phyloP scores from a whole-genome alignment of 2,329 filamentous ascomycete genomes.

The Sporothrix phasma region DNA sequence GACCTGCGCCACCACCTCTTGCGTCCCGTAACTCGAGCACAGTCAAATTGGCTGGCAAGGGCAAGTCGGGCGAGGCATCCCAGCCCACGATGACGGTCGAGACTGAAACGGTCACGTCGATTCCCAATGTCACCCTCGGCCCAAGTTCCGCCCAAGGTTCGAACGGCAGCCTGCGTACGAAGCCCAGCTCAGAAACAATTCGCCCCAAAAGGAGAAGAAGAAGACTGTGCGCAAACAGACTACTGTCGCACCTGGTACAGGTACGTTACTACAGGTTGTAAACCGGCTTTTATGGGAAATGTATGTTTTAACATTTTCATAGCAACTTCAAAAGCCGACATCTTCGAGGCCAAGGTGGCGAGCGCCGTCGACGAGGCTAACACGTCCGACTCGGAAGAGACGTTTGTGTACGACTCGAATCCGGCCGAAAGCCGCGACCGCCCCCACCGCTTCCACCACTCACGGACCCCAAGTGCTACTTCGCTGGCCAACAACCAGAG shows the following conservation, averaged over 20 bases:
- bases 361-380: conserved; percentile 93
- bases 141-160: conserved; percentile 52
- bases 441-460: conserved; percentile 63
- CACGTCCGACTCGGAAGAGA: conserved; percentile 95
- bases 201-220: conserved; percentile 92
- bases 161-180: conserved; percentile 68
- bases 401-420: conserved; percentile 98
- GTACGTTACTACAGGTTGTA: conserved; percentile 40
- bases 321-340: conserved; percentile 92
- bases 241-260: conserved; percentile 58
- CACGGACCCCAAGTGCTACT: conserved; percentile 85
- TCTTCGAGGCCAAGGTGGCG: conserved; percentile 94
- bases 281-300: neutral
- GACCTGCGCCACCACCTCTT: conserved; percentile 32
- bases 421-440: conserved; percentile 59
- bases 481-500: conserved; percentile 64
- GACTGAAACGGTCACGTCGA: conserved; percentile 87
- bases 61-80: conserved; percentile 63
- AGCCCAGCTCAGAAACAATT: conserved; percentile 92
- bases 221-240: conserved; percentile 66
- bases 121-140: conserved; percentile 72
- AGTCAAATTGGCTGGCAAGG: conserved; percentile 54
- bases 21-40: conserved; percentile 57
- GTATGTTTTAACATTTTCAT: conserved; percentile 24
- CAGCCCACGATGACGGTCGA: conserved; percentile 92